Conservation (phyloP, 495 filamentous ascomycete genomes). For the Xylaria bambusicola region DNA sequence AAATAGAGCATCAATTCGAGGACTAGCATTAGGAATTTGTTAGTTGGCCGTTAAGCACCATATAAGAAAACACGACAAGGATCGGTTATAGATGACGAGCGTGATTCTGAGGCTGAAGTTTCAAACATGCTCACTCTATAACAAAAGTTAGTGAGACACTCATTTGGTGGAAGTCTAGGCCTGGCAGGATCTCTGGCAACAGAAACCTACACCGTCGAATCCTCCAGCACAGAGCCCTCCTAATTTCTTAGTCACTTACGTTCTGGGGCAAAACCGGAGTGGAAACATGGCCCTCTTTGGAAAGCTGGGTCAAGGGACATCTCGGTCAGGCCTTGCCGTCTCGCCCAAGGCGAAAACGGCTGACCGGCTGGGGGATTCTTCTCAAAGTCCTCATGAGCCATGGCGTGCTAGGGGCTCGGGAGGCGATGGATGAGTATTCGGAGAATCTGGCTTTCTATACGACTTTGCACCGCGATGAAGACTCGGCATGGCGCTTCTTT, state of each 20-base stretch:
- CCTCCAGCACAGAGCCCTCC: neutral
- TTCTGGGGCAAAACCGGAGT: conserved; percentile 2
- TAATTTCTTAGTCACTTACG: too few species aligned
- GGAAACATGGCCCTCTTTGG: neutral
- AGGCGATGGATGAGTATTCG: too few species aligned
- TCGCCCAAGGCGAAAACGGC: conserved; percentile 9
- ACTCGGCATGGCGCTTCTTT: too few species aligned
- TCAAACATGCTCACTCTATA: conserved; percentile 4
- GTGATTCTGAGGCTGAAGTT: too few species aligned
- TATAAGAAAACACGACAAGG: neutral
- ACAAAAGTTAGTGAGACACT: neutral
- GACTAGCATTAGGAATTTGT: neutral
- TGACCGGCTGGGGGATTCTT: neutral
- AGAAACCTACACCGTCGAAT: neutral
- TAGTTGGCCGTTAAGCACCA: neutral
- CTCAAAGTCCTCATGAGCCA: neutral
- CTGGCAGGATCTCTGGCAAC: neutral
- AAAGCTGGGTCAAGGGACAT: neutral
- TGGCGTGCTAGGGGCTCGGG: neutral
- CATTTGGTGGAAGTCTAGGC: neutral
- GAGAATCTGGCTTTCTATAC: too few species aligned
- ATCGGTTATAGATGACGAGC: too few species aligned
- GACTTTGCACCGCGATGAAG: too few species aligned
- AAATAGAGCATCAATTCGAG: neutral
- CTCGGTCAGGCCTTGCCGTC: neutral